Evolutionary conservation across 345 rosid species (phyloP).

Genomic region (Sisymbrium altissimum): DNA sequence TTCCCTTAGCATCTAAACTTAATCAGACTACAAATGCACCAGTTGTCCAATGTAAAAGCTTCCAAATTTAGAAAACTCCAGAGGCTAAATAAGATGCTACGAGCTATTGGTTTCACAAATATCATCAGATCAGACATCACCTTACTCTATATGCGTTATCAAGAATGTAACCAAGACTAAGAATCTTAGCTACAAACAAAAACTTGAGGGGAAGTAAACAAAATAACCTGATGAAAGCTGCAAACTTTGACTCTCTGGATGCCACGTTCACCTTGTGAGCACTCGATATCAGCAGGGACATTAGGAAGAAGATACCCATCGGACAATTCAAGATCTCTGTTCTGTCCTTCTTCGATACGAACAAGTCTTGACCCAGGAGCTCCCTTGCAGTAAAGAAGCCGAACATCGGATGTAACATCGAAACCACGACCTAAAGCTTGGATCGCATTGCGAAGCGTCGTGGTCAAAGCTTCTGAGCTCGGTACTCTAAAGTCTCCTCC

Average conservation of each 20-base stretch:
- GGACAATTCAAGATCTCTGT: constrained; percentile 54
- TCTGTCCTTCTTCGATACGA: constrained; percentile 57
- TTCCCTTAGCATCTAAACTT: background rate
- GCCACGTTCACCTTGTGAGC: constrained; percentile 40
- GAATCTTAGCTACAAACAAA: background rate
- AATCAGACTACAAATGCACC: background rate
- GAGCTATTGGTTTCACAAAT: constrained; percentile 16
- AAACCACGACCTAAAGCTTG: constrained; percentile 95
- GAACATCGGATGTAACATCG: constrained; percentile 91
- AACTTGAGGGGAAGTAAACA: background rate
- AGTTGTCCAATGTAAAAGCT: background rate
- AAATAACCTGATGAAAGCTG: constrained; percentile 68
- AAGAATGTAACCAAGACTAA: background rate
- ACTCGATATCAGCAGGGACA: constrained; percentile 66
- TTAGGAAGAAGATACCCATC: constrained; percentile 50
- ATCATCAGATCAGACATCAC: constrained; percentile 8
- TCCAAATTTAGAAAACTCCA: constrained; percentile 18
- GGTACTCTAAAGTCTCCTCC: constrained; percentile 26
- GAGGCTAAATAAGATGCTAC: background rate
- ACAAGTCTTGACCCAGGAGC: constrained; percentile 88
- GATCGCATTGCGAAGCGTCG: constrained; percentile 78
- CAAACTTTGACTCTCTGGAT: constrained; percentile 59
- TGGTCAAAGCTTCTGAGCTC: constrained; percentile 56
- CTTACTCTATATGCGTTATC: background rate
- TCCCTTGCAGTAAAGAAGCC: constrained; percentile 91